These are phyloP conservation scores for Penicillium cosmopolitanum DNA, from an alignment of 495 filamentous ascomycete species.

Conservation along the genomic window DNA sequence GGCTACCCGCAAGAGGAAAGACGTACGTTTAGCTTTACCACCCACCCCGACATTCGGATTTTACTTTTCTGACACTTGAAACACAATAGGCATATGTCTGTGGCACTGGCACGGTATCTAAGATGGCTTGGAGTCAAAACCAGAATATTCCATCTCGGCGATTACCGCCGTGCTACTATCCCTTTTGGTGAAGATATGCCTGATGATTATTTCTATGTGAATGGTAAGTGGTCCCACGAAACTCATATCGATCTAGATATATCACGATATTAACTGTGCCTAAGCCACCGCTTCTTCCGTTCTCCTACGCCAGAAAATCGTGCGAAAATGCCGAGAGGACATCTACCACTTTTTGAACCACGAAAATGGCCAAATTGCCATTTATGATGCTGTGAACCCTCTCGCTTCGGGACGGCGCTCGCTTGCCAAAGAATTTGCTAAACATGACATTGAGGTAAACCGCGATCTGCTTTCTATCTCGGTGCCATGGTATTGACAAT, in stretches of 20 bases:
- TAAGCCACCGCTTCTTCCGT: constrained; percentile 80
- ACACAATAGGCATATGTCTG: constrained; percentile 78
- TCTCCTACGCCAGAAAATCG: constrained; percentile 90
- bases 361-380: constrained; percentile 97
- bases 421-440: constrained; percentile 92
- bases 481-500: not conserved
- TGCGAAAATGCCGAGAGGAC: constrained; percentile 96
- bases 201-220: constrained; percentile 96
- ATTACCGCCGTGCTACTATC: constrained; percentile 91
- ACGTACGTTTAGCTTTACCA: constrained; percentile 63
- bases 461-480: not conserved
- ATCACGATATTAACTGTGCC: constrained; percentile 14
- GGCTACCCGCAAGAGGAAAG: constrained; percentile 93
- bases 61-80: constrained; percentile 12
- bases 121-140: constrained; percentile 99
- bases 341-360: constrained; percentile 95
- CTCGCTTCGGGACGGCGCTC: constrained; percentile 80
- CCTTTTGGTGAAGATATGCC: constrained; percentile 86
- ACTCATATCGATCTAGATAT: not conserved
- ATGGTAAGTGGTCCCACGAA: constrained; percentile 54
- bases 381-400: constrained; percentile 99
- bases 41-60: not conserved
- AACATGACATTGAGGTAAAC: constrained; percentile 86
- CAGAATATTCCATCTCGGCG: constrained; percentile 93
- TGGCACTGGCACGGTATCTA: constrained; percentile 92